These are phyloP conservation scores for Lipomyces mesembrius DNA, from an alignment of 805 yeast species.

Conservation along the genomic window DNA sequence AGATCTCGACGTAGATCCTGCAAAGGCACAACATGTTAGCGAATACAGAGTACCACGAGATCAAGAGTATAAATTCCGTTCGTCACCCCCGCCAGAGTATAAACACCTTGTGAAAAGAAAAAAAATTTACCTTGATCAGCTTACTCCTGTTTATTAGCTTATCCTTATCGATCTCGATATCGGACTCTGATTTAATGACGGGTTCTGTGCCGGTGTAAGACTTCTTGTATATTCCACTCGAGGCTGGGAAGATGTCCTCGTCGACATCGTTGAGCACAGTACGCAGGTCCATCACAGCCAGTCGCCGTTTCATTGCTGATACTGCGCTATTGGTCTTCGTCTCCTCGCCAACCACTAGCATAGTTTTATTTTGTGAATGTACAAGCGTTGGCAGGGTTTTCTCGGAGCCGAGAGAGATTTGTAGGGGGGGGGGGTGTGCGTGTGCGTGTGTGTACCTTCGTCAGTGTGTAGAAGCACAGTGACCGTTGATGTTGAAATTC, in stretches of 20 bases:
- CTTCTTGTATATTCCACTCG: slow-evolving; percentile 4
- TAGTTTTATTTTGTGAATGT: not conserved
- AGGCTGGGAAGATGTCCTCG: slow-evolving; percentile 21
- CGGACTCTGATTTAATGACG: slow-evolving; percentile 13
- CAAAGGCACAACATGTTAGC: not conserved
- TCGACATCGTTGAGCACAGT: slow-evolving; percentile 27
- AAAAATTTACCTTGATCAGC: slow-evolving; percentile 24
- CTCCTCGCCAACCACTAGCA: not conserved
- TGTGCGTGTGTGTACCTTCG: no score
- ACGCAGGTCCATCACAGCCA: slow-evolving; percentile 31
- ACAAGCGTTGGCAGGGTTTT: not conserved
- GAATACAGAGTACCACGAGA: not conserved
- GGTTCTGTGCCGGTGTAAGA: not conserved
- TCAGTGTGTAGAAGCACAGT: not conserved
- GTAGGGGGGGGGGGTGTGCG: not conserved
- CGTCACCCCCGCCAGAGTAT: not conserved
- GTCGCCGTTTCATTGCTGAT: slow-evolving; percentile 23
- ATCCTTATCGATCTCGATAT: slow-evolving; percentile 7
- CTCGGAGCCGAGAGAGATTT: not conserved
- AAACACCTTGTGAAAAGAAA: not conserved
- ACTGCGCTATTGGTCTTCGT: not conserved
- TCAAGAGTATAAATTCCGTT: not conserved
- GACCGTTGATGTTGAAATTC: no score
- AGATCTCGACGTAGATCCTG: slow-evolving; percentile 25
- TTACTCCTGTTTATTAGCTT: slow-evolving; percentile 15